Evolutionary conservation across 345 rosid species (phyloP).

Genomic region (Melaleuca quinquenervia): DNA sequence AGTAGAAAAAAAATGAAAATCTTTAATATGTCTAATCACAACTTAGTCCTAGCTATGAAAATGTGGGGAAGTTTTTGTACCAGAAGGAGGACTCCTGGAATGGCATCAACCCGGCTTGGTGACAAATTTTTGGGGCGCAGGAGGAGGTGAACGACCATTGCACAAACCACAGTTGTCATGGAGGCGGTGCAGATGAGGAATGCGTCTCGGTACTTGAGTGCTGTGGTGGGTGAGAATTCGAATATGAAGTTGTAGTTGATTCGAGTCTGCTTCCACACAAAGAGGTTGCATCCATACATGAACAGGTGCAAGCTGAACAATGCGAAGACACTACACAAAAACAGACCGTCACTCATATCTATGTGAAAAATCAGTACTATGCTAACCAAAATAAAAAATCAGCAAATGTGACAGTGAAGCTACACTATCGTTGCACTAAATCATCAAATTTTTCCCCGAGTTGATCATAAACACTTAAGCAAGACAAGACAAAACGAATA

Average conservation of each 20-base stretch:
- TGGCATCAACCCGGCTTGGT: constrained; percentile 49
- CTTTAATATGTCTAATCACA: background rate
- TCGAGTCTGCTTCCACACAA: constrained; percentile 75
- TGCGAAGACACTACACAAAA: constrained; percentile 61
- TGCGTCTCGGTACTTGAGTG: constrained; percentile 80
- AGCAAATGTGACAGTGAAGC: background rate
- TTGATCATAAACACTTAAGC: background rate
- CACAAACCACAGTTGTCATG: constrained; percentile 78
- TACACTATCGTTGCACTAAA: background rate
- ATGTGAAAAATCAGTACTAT: background rate
- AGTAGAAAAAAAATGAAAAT: background rate
- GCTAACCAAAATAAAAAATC: background rate
- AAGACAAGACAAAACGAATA: background rate
- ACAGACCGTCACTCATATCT: background rate
- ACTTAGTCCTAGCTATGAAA: background rate
- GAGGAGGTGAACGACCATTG: constrained; percentile 80
- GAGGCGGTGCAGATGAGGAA: constrained; percentile 82
- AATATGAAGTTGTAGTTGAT: constrained; percentile 84
- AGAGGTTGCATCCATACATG: constrained; percentile 84
- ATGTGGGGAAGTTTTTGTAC: constrained; percentile 11
- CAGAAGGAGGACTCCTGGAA: constrained; percentile 76
- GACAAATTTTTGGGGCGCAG: constrained; percentile 50
- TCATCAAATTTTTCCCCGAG: background rate
- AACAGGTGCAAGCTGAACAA: constrained; percentile 89
- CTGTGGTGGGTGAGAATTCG: constrained; percentile 62